Evolutionary conservation across 139 green algal species (phyloP).

Genomic region (Micractinium conductrix): DNA sequence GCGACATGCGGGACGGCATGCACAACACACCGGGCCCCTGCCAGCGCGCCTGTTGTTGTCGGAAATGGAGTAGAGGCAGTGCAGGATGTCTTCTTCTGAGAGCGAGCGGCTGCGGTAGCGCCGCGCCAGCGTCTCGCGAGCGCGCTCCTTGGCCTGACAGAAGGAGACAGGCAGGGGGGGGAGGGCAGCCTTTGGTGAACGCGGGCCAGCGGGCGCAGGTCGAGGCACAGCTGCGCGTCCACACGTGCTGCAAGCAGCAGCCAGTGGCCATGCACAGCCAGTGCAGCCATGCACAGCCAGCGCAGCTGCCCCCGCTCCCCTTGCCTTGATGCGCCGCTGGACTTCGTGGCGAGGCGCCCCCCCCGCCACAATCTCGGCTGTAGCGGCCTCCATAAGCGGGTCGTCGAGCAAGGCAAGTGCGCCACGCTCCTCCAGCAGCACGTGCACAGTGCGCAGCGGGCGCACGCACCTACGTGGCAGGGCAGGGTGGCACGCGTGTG

Average conservation of each 20-base stretch:
- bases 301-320: not conserved
- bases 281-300: not conserved
- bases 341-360: conserved; percentile 59
- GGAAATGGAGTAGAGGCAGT: conserved; percentile 87
- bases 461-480: conserved; percentile 34
- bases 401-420: conserved; percentile 73
- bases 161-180: not conserved
- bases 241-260: not conserved
- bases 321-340: conserved; percentile 83
- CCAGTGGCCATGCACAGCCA: not conserved
- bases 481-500: not conserved
- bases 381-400: conserved; percentile 76
- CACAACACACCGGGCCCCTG: too few species aligned
- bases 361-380: conserved; percentile 83
- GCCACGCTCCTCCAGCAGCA: conserved; percentile 77
- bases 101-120: conserved; percentile 61
- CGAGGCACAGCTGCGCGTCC: not conserved
- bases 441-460: conserved; percentile 80
- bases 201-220: too few species aligned
- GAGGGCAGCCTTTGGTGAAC: not conserved
- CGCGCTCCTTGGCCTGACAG: conserved; percentile 78
- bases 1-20: too few species aligned
- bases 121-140: conserved; percentile 71
- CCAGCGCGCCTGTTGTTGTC: conserved; percentile 86
- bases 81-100: conserved; percentile 79